Conservation (phyloP, 2,329 filamentous ascomycete species). For the Aspergillus pseudoviridinutans region DNA sequence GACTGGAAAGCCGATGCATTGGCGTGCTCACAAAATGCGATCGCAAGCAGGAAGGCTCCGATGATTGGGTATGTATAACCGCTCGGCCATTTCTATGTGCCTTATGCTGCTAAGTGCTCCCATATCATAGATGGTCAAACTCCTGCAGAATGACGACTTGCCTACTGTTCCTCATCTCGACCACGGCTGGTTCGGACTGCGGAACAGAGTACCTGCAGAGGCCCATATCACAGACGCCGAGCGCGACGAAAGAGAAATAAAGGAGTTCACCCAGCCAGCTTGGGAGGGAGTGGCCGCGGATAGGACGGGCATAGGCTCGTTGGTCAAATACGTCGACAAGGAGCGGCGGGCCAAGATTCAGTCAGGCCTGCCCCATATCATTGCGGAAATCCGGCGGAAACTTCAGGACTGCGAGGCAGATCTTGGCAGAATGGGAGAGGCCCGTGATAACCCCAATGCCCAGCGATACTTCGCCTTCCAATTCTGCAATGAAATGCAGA, state of each 20-base stretch:
- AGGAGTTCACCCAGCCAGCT: background rate
- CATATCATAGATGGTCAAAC: conserved; percentile 12
- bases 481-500: conserved; percentile 13
- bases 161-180: conserved; percentile 9
- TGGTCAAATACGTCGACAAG: conserved; percentile 14
- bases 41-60: conserved; percentile 11
- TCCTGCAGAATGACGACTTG: conserved; percentile 14
- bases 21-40: conserved; percentile 14
- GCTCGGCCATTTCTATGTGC: too few relatives aligned
- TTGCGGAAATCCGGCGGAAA: conserved; percentile 10
- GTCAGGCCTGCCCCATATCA: conserved; percentile 11
- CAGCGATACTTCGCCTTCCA: conserved; percentile 8
- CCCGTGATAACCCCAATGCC: conserved; percentile 2
- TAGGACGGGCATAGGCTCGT: conserved; percentile 7
- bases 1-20: conserved; percentile 10
- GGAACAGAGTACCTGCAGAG: conserved; percentile 10
- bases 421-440: conserved; percentile 1
- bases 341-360: conserved; percentile 12
- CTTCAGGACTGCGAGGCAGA: conserved; percentile 2
- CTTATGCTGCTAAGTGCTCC: background rate
- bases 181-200: conserved; percentile 15
- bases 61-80: conserved; percentile 6
- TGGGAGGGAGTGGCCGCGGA: conserved; percentile 5
- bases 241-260: conserved; percentile 7
- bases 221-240: conserved; percentile 2